A percentile compares a stretch with the other conserved stretches of the same genome.
phyloP scores from a whole-genome alignment of 257 asterid genomes.

The Ehretia macrophylla region DNA sequence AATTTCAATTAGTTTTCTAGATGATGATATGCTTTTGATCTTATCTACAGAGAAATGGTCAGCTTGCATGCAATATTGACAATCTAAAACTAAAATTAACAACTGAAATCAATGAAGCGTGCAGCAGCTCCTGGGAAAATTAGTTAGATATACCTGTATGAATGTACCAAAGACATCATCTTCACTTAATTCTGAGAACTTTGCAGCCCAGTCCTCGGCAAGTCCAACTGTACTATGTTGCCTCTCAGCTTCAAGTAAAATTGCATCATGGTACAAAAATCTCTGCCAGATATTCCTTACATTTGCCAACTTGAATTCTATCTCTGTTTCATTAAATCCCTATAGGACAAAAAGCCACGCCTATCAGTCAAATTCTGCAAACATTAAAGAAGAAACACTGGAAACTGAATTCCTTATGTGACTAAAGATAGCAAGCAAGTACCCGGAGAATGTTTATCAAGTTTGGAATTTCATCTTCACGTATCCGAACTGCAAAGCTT shows the following conservation, averaged over 20 bases:
- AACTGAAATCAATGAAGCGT: too few species aligned
- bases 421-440: constrained; percentile 23
- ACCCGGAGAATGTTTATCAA: constrained; percentile 76
- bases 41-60: too few species aligned
- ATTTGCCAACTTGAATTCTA: constrained; percentile 63
- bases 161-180: constrained; percentile 79
- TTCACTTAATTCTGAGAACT: constrained; percentile 50
- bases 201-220: constrained; percentile 62
- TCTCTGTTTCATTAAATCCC: constrained; percentile 78
- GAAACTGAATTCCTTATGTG: background rate
- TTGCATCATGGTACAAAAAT: constrained; percentile 76
- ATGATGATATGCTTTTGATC: too few species aligned
- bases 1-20: too few species aligned
- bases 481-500: constrained; percentile 86
- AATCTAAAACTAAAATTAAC: too few species aligned
- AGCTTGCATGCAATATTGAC: too few species aligned
- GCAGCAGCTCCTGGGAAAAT: background rate
- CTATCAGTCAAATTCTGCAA: constrained; percentile 15
- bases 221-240: constrained; percentile 53
- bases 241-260: constrained; percentile 89
- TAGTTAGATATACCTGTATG: constrained; percentile 51
- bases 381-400: constrained; percentile 6
- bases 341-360: constrained; percentile 24
- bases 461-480: constrained; percentile 82
- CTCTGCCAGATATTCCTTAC: constrained; percentile 90